Conservation (phyloP, 2,329 filamentous ascomycete genomes). For the Colletotrichum musicola region DNA sequence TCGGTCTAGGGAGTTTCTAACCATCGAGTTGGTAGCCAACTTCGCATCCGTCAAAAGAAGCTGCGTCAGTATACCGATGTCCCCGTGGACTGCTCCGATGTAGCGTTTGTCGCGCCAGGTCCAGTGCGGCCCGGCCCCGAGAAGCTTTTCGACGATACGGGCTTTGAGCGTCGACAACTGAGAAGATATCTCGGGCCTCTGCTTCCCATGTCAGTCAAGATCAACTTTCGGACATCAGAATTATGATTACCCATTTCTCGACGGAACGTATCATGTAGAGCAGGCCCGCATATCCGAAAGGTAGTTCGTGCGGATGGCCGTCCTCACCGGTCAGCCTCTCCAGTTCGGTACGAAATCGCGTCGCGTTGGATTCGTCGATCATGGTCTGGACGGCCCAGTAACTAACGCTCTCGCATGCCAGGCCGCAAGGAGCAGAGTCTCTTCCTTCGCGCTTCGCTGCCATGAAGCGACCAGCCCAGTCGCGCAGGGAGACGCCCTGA, state of each 20-base stretch:
- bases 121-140: slow-evolving; percentile 61
- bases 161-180: slow-evolving; percentile 50
- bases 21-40: slow-evolving; percentile 65
- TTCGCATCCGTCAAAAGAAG: slow-evolving; percentile 69
- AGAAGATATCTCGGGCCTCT: slow-evolving; percentile 65
- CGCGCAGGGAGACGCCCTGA: slow-evolving; percentile 52
- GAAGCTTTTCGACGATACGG: slow-evolving; percentile 17
- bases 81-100: slow-evolving; percentile 76
- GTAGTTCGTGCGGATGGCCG: slow-evolving; percentile 68
- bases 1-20: slow-evolving; percentile 64
- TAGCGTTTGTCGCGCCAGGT: slow-evolving; percentile 73
- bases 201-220: slow-evolving; percentile 58
- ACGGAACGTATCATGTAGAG: slow-evolving; percentile 76
- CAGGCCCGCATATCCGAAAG: slow-evolving; percentile 76
- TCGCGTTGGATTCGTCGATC: slow-evolving; percentile 55
- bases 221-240: too few species aligned
- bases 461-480: slow-evolving; percentile 64
- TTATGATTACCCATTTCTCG: slow-evolving; percentile 62
- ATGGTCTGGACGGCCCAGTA: slow-evolving; percentile 58
- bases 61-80: slow-evolving; percentile 78
- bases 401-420: slow-evolving; percentile 61
- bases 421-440: slow-evolving; percentile 61
- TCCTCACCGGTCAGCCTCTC: slow-evolving; percentile 44
- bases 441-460: slow-evolving; percentile 51
- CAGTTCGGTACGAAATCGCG: slow-evolving; percentile 46